These are phyloP conservation scores for Volutella citrinella DNA, from an alignment of 2,329 filamentous ascomycete species.

Conservation along the genomic window DNA sequence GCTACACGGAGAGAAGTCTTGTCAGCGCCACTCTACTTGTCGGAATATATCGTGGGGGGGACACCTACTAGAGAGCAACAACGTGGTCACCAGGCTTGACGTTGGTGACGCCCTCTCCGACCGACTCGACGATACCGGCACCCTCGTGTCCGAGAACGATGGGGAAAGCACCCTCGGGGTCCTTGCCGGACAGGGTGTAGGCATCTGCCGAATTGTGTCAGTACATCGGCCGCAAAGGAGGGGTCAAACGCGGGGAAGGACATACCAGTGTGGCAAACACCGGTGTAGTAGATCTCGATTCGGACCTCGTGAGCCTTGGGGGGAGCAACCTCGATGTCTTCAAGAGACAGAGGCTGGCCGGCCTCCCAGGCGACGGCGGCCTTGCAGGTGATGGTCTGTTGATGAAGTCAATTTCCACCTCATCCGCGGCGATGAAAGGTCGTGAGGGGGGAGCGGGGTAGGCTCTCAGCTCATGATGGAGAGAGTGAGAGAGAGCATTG, in stretches of 20 bases:
- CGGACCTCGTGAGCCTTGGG: constrained; percentile 92
- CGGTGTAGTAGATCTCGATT: constrained; percentile 95
- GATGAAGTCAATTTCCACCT: constrained; percentile 14
- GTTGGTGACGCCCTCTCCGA: constrained; percentile 91
- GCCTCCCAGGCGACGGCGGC: constrained; percentile 98
- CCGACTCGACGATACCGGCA: constrained; percentile 87
- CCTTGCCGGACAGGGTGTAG: constrained; percentile 93
- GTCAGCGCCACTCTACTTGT: no score
- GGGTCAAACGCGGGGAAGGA: constrained; percentile 3
- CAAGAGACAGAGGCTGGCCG: constrained; percentile 81
- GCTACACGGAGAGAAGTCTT: constrained; percentile 51
- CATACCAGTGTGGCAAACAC: constrained; percentile 95
- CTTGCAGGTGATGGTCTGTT: constrained; percentile 90
- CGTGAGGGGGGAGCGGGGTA: constrained; percentile 19
- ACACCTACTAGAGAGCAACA: constrained; percentile 74
- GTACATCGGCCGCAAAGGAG: constrained; percentile 4
- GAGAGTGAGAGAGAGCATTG: constrained; percentile 19
- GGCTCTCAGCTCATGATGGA: constrained; percentile 14
- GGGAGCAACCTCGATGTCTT: constrained; percentile 88
- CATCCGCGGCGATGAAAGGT: no score
- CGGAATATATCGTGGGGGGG: no score
- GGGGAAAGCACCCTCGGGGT: constrained; percentile 92
- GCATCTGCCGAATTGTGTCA: constrained; percentile 58
- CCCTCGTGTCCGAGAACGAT: constrained; percentile 88
- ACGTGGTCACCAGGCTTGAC: constrained; percentile 94